phyloP scores from a whole-genome alignment of 164 flowering plant species.

The Vitis cinerea region DNA sequence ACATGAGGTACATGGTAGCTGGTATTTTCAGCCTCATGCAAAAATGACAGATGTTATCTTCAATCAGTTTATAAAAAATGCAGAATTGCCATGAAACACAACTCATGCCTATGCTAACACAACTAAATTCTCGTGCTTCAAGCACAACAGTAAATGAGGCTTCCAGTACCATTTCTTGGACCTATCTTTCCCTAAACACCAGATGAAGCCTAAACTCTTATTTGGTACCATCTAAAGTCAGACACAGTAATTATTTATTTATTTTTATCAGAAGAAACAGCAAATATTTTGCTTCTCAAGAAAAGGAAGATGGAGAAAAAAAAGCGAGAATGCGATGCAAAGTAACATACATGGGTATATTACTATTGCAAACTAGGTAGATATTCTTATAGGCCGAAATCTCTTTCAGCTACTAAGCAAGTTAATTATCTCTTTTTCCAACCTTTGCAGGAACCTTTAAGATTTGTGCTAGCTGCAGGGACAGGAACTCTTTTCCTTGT shows the following conservation, averaged over 20 bases:
- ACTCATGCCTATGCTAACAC: too few species aligned
- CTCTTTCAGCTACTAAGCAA: neutral
- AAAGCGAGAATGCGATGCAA: neutral
- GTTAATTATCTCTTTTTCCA: neutral
- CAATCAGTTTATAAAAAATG: too few species aligned
- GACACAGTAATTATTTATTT: neutral
- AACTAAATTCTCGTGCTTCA: too few species aligned
- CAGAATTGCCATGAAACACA: too few species aligned
- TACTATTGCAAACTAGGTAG: too few species aligned
- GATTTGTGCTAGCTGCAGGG: conserved; percentile 82
- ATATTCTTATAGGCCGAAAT: too few species aligned
- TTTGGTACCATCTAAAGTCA: neutral
- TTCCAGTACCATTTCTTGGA: neutral
- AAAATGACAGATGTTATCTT: too few species aligned
- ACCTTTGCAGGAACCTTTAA: conserved; percentile 78
- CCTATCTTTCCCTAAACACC: neutral
- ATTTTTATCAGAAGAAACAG: neutral
- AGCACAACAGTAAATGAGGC: too few species aligned
- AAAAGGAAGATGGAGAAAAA: neutral
- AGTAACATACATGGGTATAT: too few species aligned
- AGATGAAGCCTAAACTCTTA: neutral
- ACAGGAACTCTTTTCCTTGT: conserved; percentile 92
- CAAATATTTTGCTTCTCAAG: neutral
- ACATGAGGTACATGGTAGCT: too few species aligned
- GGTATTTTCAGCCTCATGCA: too few species aligned